Evolutionary conservation across 768 basidiomycete genomes (phyloP), one percentile per base, ranked within the genome.

Genomic region (Hygrocybe punicea): DNA sequence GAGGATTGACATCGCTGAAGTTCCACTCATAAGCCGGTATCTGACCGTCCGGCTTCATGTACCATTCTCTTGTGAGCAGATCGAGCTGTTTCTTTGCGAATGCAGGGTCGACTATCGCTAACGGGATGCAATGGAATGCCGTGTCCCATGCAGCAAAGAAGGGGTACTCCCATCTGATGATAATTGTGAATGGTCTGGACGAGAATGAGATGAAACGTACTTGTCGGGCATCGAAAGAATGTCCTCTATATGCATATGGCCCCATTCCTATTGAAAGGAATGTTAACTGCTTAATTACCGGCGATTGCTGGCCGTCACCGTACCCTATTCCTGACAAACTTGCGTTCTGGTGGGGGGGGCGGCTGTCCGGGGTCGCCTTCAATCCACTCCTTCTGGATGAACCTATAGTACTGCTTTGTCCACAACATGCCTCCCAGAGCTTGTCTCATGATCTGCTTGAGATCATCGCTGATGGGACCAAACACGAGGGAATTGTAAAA

Each of bases 21-120:
- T 99, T 98, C 97, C 97, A 99, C 71, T 99, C 97, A 70, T 98
- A 99, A 0, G 97, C 97, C 3, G 97, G 97, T 57, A 99, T 89
- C 66, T 97, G 95, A 35, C 97, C 97, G 69, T 98, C 96, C 1
- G 97, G 97, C 70, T 97, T 97, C 90, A 93, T 91, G 74, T 98
- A 99, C 97, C 97, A 99, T 73, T 99, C 97, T 55, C 97, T 81
- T 2, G 96, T 98, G 65, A 99, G 81, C 58, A 98, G 69, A 70
- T 98, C 96, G 35, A 99, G 82, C 70, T 99, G 97, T 70, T 96
- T 95, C 78, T 99, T 99, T 21, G 97, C 95, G 66, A 97, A 98
- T 1, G 85, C 78, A 1, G 97, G 88, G 67, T 99, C 97, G 29
- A 99, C 90, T 60, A 98, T 84, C 10, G 97, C 97, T 13, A 99